Evolutionary conservation across 345 rosid species (phyloP), one percentile per base, ranked within the genome.

Genomic region (Salix purpurea): DNA sequence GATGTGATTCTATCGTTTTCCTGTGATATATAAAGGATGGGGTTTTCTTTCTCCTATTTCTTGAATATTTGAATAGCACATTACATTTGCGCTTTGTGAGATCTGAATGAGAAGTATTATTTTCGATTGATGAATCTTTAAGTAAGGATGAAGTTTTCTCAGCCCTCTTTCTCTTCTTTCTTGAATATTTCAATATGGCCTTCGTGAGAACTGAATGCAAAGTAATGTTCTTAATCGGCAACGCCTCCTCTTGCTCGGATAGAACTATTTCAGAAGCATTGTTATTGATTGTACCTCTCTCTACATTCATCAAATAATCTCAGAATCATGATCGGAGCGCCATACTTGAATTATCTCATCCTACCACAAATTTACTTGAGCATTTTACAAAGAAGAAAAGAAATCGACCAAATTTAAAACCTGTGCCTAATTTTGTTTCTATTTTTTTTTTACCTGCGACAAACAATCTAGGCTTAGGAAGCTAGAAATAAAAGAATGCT

Each of bases 1-100:
- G 39, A 69, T 71, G 58, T 37, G 62, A 56, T 37, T 34, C 67
- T 44, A 19, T 73, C 67, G 14, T 75, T 52, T 78, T 80, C 62
- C 66, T 62, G 50, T 6, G 6, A 75, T 61, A 26, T 48, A 4
- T 19, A 48, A 48, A 48, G 58, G 58, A 52, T 52, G 58, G 8
- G 7, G 8, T 52, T 52, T 77, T 71, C 39, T 4, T 76, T 48
- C 73, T 72, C 44, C 6, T 80, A 11, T 23, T 58, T 39, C 58
- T 16, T 15, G 76, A 54, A 70, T 37, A 52, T 65, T 13, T 65
- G 21, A 48, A 32, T 32, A 74, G 72, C n/a, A 70, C 52, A 56
- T 75, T 54, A 37, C 61, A 48, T 40, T 40, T 73, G 32, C 71
- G 50, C 50, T 72, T 76, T 21, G 26, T 46, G 28, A 37, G 18